Evolutionary conservation across 2,329 filamentous ascomycete species (phyloP).

Genomic region (Clarireedia hainanense): DNA sequence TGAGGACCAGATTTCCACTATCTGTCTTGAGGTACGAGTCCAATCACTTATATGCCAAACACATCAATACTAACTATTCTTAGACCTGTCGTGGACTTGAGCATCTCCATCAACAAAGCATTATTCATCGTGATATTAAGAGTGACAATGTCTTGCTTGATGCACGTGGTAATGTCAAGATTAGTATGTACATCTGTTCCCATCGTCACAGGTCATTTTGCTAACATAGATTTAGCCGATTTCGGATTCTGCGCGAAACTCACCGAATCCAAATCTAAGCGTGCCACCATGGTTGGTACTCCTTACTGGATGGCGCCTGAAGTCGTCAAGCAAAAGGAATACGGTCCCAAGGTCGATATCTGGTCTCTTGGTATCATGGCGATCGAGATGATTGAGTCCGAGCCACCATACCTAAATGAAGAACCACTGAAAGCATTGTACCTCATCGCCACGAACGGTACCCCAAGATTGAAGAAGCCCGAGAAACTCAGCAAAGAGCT

Average conservation of each 20-base stretch:
- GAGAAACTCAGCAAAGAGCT: slow-evolving; percentile 97
- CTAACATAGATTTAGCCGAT: slow-evolving; percentile 58
- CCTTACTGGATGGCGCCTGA: slow-evolving; percentile 99
- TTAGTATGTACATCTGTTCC: slow-evolving; percentile 83
- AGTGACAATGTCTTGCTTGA: slow-evolving; percentile 96
- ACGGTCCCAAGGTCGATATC: slow-evolving; percentile 96
- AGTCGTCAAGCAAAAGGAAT: slow-evolving; percentile 94
- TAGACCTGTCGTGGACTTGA: slow-evolving; percentile 94
- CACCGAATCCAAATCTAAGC: slow-evolving; percentile 93
- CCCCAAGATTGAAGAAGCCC: slow-evolving; percentile 92
- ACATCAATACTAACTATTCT: slow-evolving; percentile 12
- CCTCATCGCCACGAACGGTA: slow-evolving; percentile 94
- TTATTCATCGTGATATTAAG: slow-evolving; percentile 98
- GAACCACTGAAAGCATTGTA: slow-evolving; percentile 88
- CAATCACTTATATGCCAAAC: background rate
- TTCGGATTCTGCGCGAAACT: slow-evolving; percentile 99
- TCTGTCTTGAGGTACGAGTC: slow-evolving; percentile 78
- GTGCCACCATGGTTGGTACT: slow-evolving; percentile 97
- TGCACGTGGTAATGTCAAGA: slow-evolving; percentile 90
- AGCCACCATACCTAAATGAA: slow-evolving; percentile 93
- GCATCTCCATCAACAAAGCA: slow-evolving; percentile 93
- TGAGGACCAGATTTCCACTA: slow-evolving; percentile 96
- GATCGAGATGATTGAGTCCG: slow-evolving; percentile 99
- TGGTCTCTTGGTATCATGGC: slow-evolving; percentile 99
- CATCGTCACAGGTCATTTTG: background rate